Base-by-base conservation (phyloP, 1,284 basidiomycete species). In the Trametes versicolor region DNA sequence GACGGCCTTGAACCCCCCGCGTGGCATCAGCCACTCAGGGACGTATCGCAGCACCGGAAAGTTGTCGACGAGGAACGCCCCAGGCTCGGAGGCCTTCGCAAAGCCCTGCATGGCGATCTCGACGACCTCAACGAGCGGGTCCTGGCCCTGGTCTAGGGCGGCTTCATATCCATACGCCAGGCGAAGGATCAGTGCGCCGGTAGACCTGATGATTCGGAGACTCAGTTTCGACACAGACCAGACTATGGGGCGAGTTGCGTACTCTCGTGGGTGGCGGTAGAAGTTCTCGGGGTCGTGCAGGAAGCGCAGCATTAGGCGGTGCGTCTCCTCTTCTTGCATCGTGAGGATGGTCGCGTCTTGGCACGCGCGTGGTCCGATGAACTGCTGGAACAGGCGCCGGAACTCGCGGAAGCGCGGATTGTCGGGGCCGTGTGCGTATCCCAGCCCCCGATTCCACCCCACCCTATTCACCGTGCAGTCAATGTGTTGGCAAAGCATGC, bases 41-140 rank as follows among this genome's bases (percentile, higher is more conserved):
- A 80, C 58, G 53, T 77, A 72, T 65, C 77, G 77, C 56, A 80
- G 69, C 2, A 74, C 58, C 0, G 80, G 79, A 58, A 80, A 74
- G 41, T 72, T 74, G 71, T 82, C 80, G 2, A 81, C 79, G 59
- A 72, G 60, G 66, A 77, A 81, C 58, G 78, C 76, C n/a, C 78
- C 79, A 0, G 80, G 81, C 58, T 78, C 78, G 1, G 79, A 78
- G 1, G 79, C 79, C 23, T 71, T 63, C 0, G 78, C 70, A 58
- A 82, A 80, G 8, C 79, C 80, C n/a, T 73, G 71, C 79, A 82
- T 81, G 15, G 81, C 81, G 49, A 79, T 72, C 60, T 82, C 77
- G 7, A 77, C 80, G 9, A 82, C 79, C 55, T 76, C 71, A 4
- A 82, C 77, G 7, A 82, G 69, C 1, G 76, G 74, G 59, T 83